Conservation (phyloP, 805 yeast species). For the Komagataella ulmi region DNA sequence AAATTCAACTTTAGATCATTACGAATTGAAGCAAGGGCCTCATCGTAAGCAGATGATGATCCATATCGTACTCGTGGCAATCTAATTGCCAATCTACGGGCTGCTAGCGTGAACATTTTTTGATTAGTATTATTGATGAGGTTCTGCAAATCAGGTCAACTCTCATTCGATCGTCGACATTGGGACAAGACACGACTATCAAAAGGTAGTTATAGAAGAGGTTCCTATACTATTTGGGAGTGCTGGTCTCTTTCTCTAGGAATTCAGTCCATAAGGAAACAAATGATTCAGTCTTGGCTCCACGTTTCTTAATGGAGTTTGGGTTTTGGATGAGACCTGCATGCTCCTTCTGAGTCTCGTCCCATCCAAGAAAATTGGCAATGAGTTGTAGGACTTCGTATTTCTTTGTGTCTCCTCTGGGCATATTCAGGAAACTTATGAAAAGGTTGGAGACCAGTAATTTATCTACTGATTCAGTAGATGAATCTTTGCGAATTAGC, state of each 20-base stretch:
- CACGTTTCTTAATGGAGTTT: conserved; percentile 9
- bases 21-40: conserved; percentile 13
- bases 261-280: conserved; percentile 73
- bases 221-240: not conserved
- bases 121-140: not conserved
- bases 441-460: conserved; percentile 80
- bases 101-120: not conserved
- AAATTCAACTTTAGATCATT: conserved; percentile 19
- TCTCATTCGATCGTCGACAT: conserved; percentile 4
- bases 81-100: not conserved
- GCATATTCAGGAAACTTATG: conserved; percentile 73
- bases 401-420: conserved; percentile 88
- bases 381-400: conserved; percentile 84
- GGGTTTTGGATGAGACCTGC: conserved; percentile 44
- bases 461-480: conserved; percentile 70
- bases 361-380: conserved; percentile 80
- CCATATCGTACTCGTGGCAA: conserved; percentile 5
- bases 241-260: conserved; percentile 55
- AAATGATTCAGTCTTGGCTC: conserved; percentile 27
- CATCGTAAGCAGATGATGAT: conserved; percentile 15
- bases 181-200: not conserved
- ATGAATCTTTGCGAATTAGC: conserved; percentile 65
- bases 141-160: not conserved
- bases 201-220: too few species aligned
- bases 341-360: conserved; percentile 58